phyloP scores from a whole-genome alignment of 495 filamentous ascomycete genomes.

The Xylaria longipes region DNA sequence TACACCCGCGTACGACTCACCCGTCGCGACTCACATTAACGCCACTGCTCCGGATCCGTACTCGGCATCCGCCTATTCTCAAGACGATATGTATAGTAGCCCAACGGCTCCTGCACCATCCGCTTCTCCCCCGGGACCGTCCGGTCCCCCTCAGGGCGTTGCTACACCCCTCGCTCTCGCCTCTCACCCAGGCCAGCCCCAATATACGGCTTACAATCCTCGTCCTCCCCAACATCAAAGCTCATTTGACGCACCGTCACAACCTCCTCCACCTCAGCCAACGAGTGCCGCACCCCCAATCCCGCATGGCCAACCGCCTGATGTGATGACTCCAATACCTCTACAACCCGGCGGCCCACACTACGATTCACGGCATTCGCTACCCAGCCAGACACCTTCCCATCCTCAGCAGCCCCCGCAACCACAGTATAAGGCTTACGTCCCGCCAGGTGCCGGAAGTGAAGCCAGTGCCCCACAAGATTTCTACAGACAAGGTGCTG shows the following conservation, averaged over 20 bases:
- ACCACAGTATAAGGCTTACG: constrained; percentile 54
- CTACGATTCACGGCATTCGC: constrained; percentile 49
- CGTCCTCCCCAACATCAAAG: constrained; percentile 51
- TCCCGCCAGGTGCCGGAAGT: constrained; percentile 35
- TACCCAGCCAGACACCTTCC: constrained; percentile 44
- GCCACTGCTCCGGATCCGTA: constrained; percentile 56
- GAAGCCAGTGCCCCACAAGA: constrained; percentile 47
- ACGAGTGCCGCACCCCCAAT: constrained; percentile 46
- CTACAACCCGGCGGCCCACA: constrained; percentile 46
- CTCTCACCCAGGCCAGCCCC: constrained; percentile 42
- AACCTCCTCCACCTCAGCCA: constrained; percentile 56
- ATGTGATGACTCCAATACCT: constrained; percentile 49
- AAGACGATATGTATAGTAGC: constrained; percentile 60
- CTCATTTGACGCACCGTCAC: constrained; percentile 41
- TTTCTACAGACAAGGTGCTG: constrained; percentile 44
- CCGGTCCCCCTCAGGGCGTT: constrained; percentile 36
- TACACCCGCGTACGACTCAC: constrained; percentile 84
- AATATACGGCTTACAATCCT: constrained; percentile 53
- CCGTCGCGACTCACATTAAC: constrained; percentile 66
- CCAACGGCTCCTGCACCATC: constrained; percentile 40
- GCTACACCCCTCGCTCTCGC: constrained; percentile 37
- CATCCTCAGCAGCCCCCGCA: constrained; percentile 28
- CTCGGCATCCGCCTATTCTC: constrained; percentile 64
- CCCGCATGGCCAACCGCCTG: constrained; percentile 53
- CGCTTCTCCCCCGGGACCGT: constrained; percentile 27